phyloP scores from a whole-genome alignment of 495 filamentous ascomycete genomes.

The Amniculicola lignicola region DNA sequence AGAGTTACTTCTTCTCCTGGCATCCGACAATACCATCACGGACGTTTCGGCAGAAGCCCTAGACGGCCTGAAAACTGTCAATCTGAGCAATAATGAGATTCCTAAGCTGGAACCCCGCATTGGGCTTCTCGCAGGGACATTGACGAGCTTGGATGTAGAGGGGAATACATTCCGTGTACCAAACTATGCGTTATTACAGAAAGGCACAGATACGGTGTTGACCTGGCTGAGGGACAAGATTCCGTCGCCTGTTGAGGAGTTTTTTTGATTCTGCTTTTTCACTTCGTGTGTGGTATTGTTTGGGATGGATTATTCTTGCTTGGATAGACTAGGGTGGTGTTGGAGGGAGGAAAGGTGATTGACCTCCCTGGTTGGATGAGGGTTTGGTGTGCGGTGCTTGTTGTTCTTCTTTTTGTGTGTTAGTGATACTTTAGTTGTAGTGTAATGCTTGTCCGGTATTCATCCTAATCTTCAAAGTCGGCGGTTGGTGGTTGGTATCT shows the following conservation, averaged over 20 bases:
- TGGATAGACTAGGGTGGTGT: not conserved
- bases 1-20: conserved; percentile 61
- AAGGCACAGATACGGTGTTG: conserved; percentile 83
- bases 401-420: too few relatives aligned
- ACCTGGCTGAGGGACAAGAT: conserved; percentile 79
- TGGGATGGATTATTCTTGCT: not conserved
- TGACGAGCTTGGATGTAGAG: conserved; percentile 61
- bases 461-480: too few relatives aligned
- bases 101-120: conserved; percentile 70
- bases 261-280: conserved; percentile 2
- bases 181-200: conserved; percentile 78
- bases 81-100: conserved; percentile 81
- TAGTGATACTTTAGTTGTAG: too few relatives aligned
- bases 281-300: not conserved
- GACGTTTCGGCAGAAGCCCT: conserved; percentile 71
- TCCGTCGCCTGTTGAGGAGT: conserved; percentile 54
- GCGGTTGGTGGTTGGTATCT: too few relatives aligned
- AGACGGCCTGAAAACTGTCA: conserved; percentile 69
- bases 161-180: conserved; percentile 85
- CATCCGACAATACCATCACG: conserved; percentile 71
- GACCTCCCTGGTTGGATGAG: too few relatives aligned
- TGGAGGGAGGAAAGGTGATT: not conserved
- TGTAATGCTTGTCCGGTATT: too few relatives aligned
- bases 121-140: conserved; percentile 61
- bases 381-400: too few relatives aligned